Conservation (phyloP, 31 red algal species). For the Porphyra umbilicalis region DNA sequence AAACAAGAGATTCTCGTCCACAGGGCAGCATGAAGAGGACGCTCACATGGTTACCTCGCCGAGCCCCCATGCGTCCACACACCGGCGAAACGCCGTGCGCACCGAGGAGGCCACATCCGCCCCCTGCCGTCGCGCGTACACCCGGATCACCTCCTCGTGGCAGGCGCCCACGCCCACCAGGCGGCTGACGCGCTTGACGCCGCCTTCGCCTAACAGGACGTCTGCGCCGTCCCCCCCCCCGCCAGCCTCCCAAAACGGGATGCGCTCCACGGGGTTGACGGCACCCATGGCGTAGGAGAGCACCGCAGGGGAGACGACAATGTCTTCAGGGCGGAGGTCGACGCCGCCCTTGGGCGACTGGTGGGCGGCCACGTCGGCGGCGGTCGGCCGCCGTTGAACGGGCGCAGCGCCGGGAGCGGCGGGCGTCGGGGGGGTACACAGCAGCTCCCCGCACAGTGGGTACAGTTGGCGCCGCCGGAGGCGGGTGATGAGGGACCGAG, state of each 20-base stretch:
- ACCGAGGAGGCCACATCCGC: not conserved
- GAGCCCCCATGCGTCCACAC: not conserved
- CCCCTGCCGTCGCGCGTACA: not conserved
- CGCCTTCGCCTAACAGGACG: not conserved
- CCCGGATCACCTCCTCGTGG: not conserved
- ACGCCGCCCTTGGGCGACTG: constrained; percentile 54
- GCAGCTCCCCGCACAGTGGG: constrained; percentile 76
- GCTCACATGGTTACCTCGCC: not conserved
- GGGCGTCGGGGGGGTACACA: constrained; percentile 27
- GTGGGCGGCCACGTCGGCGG: constrained; percentile 52
- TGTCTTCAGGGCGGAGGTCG: constrained; percentile 57
- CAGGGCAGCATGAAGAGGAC: no score
- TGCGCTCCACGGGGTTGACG: constrained; percentile 74
- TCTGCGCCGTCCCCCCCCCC: not conserved
- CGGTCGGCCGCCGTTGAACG: constrained; percentile 10
- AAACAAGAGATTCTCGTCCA: no score
- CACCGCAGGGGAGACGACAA: constrained; percentile 51
- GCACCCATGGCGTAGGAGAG: constrained; percentile 73
- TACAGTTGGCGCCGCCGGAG: constrained; percentile 82
- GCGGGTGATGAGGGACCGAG: constrained; percentile 59
- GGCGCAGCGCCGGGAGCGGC: constrained; percentile 2
- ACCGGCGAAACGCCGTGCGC: not conserved
- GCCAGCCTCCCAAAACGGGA: constrained; percentile 55
- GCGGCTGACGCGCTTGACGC: not conserved
- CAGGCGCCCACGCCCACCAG: not conserved